These are phyloP conservation scores for Kuraishia hungarica DNA, from an alignment of 805 yeast genomes.

Conservation along the genomic window DNA sequence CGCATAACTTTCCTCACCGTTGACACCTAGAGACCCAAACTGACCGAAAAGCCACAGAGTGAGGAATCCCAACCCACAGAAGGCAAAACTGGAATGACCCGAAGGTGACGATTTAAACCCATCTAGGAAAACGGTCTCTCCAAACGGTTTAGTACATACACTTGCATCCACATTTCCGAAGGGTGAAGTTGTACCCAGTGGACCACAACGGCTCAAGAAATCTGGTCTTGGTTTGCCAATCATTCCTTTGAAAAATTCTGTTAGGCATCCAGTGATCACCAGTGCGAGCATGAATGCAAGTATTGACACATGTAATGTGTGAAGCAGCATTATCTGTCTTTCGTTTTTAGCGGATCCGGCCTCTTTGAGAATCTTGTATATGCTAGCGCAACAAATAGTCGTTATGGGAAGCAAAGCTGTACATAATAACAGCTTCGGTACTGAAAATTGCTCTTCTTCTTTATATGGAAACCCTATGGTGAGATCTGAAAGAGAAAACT, in stretches of 20 bases:
- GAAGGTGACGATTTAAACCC: slow-evolving; percentile 81
- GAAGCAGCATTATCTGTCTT: slow-evolving; percentile 23
- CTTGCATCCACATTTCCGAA: slow-evolving; percentile 65
- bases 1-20: slow-evolving; percentile 39
- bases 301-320: slow-evolving; percentile 29
- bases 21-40: slow-evolving; percentile 40
- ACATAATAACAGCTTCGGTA: slow-evolving; percentile 19
- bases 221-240: slow-evolving; percentile 90
- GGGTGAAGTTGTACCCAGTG: slow-evolving; percentile 71
- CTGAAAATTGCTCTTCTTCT: slow-evolving; percentile 27
- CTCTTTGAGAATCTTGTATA: slow-evolving; percentile 17
- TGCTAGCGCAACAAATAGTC: slow-evolving; percentile 14
- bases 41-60: slow-evolving; percentile 67
- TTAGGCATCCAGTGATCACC: slow-evolving; percentile 41
- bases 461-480: slow-evolving; percentile 41
- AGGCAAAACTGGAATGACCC: slow-evolving; percentile 70
- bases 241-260: slow-evolving; percentile 68
- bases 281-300: slow-evolving; percentile 30
- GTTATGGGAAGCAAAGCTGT: slow-evolving; percentile 28
- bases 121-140: slow-evolving; percentile 43
- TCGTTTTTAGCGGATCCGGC: slow-evolving; percentile 15
- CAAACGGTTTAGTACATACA: slow-evolving; percentile 50
- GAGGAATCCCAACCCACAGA: slow-evolving; percentile 57
- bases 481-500: slow-evolving; percentile 31
- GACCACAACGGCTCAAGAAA: slow-evolving; percentile 73